Evolutionary conservation across 768 basidiomycete species (phyloP), one percentile per base, ranked within the genome.

Genomic region (Russula sp.): DNA sequence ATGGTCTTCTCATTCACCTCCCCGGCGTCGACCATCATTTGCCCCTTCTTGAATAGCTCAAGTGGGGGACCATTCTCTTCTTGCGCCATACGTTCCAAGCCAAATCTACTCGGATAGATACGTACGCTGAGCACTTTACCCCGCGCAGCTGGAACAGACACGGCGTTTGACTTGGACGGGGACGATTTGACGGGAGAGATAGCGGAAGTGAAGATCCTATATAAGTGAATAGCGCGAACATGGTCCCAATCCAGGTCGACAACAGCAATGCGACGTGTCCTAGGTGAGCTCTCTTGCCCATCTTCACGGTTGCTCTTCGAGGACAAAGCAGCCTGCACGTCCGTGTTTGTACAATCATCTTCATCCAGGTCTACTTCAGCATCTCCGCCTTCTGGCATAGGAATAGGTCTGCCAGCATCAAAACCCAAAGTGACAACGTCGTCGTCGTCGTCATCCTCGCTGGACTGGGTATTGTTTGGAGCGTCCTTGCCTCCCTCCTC

Each of bases 181-280:
- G 84, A 77, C 6, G 83, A 69, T 3, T 54, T 81, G 11, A 80
- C 75, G 14, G 83, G 74, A 6, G 89, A 87, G 6, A 96, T 80
- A 47, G 94, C 82, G 2, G 95, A 98, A 18, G 91, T 84, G 75
- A 91, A 92, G 40, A 98, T 91, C 75, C 91, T 93, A 82, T 86
- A 97, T 13, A 99, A 77, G 72, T 98, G 94, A 20, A 77, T 77
- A 0, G 96, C 93, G 59, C 89, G 88, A 55, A 98, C 85, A 74
- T 98, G 84, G 73, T 98, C 97, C 97, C 97, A 99, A 75, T 99
- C 97, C 56, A 98, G 82, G 73, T 98, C 98, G 66, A 98, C 96
- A 50, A 89, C 82, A 0, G 96, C 97, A 7, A 99, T 72, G 27
- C 96, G 81, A 59, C 77, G 80, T 2, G 93, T 94, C 10, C 69